phyloP scores from a whole-genome alignment of 345 rosid species.

The Rubroshorea leprosula region DNA sequence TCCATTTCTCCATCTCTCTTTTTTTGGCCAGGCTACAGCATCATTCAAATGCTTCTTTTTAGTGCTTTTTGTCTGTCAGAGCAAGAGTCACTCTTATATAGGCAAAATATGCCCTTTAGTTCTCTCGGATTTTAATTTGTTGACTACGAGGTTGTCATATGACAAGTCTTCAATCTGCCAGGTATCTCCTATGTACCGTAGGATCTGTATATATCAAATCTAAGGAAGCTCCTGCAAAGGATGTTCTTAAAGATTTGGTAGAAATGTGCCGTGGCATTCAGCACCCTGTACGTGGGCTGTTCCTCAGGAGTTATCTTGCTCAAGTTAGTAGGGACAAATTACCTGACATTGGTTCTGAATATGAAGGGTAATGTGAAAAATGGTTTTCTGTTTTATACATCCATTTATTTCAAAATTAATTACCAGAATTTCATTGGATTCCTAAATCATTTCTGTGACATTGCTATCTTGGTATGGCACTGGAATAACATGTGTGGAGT shows the following conservation, averaged over 20 bases:
- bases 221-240: constrained; percentile 98
- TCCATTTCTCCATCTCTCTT: not conserved
- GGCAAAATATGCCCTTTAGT: not conserved
- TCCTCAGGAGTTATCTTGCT: constrained; percentile 94
- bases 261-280: constrained; percentile 99
- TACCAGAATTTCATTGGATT: not conserved
- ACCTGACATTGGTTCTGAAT: constrained; percentile 91
- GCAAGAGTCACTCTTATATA: not conserved
- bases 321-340: constrained; percentile 95
- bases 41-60: not conserved
- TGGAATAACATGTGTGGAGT: not conserved
- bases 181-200: constrained; percentile 95
- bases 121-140: not conserved
- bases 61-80: not conserved
- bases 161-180: constrained; percentile 16
- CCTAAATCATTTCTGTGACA: not conserved
- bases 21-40: too few species aligned
- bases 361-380: constrained; percentile 75
- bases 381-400: not conserved
- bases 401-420: not conserved
- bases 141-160: not conserved
- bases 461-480: not conserved
- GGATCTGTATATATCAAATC: constrained; percentile 96
- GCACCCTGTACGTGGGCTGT: constrained; percentile 96
- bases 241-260: constrained; percentile 94